phyloP scores from a whole-genome alignment of 1,284 basidiomycete genomes.

The Ustilago loliicola region DNA sequence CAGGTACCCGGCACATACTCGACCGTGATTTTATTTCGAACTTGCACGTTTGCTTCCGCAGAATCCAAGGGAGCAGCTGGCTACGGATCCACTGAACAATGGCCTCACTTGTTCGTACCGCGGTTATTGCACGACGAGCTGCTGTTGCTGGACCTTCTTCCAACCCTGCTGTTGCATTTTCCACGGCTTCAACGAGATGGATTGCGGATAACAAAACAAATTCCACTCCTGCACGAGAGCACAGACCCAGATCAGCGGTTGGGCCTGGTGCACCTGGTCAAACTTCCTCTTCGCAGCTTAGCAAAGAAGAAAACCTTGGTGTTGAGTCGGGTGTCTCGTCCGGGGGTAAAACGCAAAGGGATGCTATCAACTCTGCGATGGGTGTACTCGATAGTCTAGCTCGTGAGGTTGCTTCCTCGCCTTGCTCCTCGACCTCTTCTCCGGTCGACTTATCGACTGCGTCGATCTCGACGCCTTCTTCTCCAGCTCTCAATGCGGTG shows the following conservation, averaged over 20 bases:
- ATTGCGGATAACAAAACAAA: conserved; percentile 45
- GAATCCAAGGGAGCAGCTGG: too few species aligned
- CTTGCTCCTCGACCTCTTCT: not conserved
- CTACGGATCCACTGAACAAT: too few species aligned
- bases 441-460: not conserved
- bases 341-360: conserved; percentile 32
- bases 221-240: conserved; percentile 25
- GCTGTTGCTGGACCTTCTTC: conserved; percentile 21
- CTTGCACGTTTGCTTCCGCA: too few species aligned
- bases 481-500: conserved; percentile 10
- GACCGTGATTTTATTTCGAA: too few species aligned
- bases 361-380: conserved; percentile 41
- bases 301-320: conserved; percentile 30
- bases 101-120: conserved; percentile 23
- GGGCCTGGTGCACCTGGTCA: conserved; percentile 13
- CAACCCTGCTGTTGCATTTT: conserved; percentile 3
- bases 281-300: conserved; percentile 4
- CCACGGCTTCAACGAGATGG: not conserved
- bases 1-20: too few species aligned
- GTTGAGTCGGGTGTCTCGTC: not conserved
- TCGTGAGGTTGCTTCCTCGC: conserved; percentile 15
- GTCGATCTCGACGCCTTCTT: conserved; percentile 17
- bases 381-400: conserved; percentile 38
- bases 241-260: conserved; percentile 24
- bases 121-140: not conserved